Percentiles rank a stretch among this genome's conserved stretches.
Evolutionary conservation across 805 yeast species (phyloP).

Genomic region (Saturnispora diversa): DNA sequence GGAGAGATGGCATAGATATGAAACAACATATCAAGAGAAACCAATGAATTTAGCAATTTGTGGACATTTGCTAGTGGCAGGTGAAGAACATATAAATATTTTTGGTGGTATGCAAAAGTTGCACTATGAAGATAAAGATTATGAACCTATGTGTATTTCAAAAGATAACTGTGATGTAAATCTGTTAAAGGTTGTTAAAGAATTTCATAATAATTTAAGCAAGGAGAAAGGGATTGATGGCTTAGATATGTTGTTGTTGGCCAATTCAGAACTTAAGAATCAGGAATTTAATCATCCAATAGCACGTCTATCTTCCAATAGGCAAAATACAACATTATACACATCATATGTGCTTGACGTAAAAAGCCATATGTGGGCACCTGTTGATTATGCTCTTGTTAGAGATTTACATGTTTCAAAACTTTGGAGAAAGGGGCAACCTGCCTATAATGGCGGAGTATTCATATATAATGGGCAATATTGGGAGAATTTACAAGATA

Average conservation of each 20-base stretch:
- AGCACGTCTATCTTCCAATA: too few species aligned
- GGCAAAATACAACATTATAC: constrained; percentile 5
- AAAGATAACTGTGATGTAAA: neutral
- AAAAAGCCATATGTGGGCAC: constrained; percentile 19
- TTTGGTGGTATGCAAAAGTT: constrained; percentile 22
- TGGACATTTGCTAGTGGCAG: constrained; percentile 21
- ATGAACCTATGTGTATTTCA: neutral
- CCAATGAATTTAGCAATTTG: constrained; percentile 14
- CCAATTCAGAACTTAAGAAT: too few species aligned
- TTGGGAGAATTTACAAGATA: neutral
- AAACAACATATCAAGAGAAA: constrained; percentile 13
- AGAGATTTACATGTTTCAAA: neutral
- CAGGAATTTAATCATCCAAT: too few species aligned
- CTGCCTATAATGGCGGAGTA: neutral
- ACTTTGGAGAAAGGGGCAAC: neutral
- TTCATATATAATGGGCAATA: neutral
- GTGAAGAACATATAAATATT: constrained; percentile 19
- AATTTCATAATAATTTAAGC: too few species aligned
- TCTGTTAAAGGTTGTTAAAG: neutral
- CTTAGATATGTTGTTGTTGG: too few species aligned
- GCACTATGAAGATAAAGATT: constrained; percentile 9
- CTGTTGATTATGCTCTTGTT: constrained; percentile 12
- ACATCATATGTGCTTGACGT: constrained; percentile 17
- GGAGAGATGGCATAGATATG: constrained; percentile 33
- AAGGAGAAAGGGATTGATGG: too few species aligned